Base-by-base conservation (phyloP, 2,329 filamentous ascomycete genomes). In the Neonectria coccinea region DNA sequence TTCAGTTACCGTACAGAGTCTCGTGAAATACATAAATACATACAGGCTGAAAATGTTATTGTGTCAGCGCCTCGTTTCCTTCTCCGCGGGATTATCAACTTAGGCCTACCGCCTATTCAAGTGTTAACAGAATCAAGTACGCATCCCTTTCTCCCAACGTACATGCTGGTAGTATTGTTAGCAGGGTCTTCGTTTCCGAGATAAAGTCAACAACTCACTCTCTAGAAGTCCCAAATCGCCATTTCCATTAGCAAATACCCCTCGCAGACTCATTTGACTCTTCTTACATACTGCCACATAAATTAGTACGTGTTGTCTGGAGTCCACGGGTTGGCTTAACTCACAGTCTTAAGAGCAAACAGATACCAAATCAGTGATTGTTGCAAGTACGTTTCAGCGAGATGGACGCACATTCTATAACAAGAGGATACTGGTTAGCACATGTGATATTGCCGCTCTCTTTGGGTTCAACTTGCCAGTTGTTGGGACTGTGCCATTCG, bases 401-500 rank as follows among this genome's bases (percentile, higher is more conserved):
- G 16, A 36, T 25, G 3, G 4, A 56, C 53, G 22, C 53, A 56
- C 53, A 56, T 56, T 45, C 53, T 56, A 10, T 10, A 45, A 6
- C 7, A 14, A n/a, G 9, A n/a, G 9, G 12, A 33, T 9, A 1
- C 16, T 4, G 27, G n/a, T 61, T 14, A 61, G 51, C 14, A 27
- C 11, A 29, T 1, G 12, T 5, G 4, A 6, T 16, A 36, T 29
- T 8, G 6, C 2, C 18, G 39, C 39, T 12, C 6, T 16, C 4
- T 12, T 22, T 25, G 14, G 33, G 6, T 5, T 5, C 9, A 2
- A 12, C 31, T 44, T 54, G 64, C 64, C 64, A 61, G 31, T 41
- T 64, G 25, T 25, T 39, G 62, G 22, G n/a, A 33, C 10, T 8
- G 12, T 45, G n/a, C 53, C 29, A 31, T 68, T 29, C 27, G 25